Conservation (phyloP, 345 rosid species). For the Angophora floribunda region DNA sequence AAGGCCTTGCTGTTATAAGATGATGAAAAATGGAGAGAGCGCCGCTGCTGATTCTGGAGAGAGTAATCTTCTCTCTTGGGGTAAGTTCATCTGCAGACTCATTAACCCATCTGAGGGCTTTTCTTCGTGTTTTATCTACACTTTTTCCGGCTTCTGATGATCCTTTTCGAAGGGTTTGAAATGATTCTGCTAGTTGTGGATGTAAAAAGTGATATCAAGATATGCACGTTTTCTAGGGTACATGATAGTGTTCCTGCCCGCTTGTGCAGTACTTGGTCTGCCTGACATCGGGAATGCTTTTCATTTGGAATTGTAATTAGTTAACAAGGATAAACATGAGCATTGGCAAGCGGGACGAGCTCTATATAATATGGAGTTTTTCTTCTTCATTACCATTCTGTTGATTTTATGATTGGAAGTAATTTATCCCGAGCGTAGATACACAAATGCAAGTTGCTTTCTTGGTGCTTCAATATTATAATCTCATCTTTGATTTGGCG, state of each 20-base stretch:
- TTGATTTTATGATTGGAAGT: neutral
- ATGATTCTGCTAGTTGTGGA: neutral
- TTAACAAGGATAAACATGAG: neutral
- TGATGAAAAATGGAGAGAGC: neutral
- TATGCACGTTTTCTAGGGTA: neutral
- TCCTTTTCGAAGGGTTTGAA: neutral
- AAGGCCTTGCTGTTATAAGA: neutral
- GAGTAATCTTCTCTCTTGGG: neutral
- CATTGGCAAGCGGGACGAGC: neutral
- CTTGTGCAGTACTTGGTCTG: neutral
- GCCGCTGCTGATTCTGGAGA: neutral
- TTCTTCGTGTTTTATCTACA: neutral
- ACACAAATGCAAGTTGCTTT: neutral
- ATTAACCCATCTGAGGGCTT: neutral
- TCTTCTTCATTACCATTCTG: neutral
- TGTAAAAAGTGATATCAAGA: neutral
- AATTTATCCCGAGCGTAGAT: neutral
- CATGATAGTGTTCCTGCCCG: neutral
- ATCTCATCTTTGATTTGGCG: neutral
- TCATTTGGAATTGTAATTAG: neutral
- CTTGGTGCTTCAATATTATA: neutral
- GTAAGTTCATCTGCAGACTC: neutral
- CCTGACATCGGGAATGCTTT: neutral
- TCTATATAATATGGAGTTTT: neutral
- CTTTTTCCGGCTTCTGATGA: neutral